Evolutionary conservation across 2,329 filamentous ascomycete species (phyloP).

Genomic region (Metarhizium brunneum): DNA sequence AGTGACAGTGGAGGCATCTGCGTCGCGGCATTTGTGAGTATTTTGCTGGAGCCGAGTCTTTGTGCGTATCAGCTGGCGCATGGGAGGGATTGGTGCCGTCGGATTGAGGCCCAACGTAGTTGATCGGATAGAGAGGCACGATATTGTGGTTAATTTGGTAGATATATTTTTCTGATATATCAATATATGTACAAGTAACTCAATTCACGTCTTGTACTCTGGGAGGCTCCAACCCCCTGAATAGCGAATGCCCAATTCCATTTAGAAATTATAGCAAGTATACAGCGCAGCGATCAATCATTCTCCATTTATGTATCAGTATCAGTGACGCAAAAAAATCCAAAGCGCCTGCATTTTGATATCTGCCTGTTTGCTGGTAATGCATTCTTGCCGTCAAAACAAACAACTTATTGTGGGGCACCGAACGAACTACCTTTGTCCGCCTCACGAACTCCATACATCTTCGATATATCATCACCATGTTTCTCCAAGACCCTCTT

Average conservation of each 20-base stretch:
- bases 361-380: no score
- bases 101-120: slow-evolving; percentile 31
- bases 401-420: no score
- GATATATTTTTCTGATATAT: background rate
- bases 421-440: no score
- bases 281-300: no score
- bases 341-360: no score
- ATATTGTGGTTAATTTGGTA: background rate
- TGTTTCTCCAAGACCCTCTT: background rate
- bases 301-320: no score
- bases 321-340: no score
- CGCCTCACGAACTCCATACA: no score
- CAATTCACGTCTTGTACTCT: background rate
- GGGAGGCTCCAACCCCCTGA: no score
- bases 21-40: slow-evolving; percentile 74
- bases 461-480: background rate
- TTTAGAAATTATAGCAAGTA: no score
- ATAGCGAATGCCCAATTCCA: no score
- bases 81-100: slow-evolving; percentile 65
- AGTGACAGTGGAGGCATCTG: slow-evolving; percentile 90
- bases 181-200: background rate
- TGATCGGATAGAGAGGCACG: background rate
- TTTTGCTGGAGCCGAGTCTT: slow-evolving; percentile 70
- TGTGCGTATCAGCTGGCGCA: slow-evolving; percentile 79
- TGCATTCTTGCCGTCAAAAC: no score